Conservation (phyloP, 495 filamentous ascomycete species). For the Penicillium verhagenii region DNA sequence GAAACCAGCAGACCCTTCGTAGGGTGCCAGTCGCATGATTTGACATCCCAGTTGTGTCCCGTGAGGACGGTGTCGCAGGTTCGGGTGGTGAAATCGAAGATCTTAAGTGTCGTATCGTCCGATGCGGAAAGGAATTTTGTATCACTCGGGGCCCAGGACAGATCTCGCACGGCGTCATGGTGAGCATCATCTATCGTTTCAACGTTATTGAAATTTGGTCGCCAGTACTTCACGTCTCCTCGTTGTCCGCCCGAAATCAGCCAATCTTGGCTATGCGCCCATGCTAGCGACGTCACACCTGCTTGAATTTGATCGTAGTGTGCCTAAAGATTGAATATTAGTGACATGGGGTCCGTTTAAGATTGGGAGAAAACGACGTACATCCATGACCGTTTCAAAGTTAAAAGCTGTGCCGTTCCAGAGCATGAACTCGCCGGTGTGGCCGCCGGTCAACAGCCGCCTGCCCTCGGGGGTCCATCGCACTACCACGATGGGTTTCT, state of each 20-base stretch:
- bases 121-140: slow-evolving; percentile 94
- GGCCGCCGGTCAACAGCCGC: slow-evolving; percentile 84
- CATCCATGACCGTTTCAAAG: slow-evolving; percentile 97
- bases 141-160: slow-evolving; percentile 93
- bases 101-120: slow-evolving; percentile 88
- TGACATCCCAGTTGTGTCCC: slow-evolving; percentile 95
- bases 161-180: slow-evolving; percentile 80
- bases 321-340: slow-evolving; percentile 48
- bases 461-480: slow-evolving; percentile 96
- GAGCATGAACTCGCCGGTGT: slow-evolving; percentile 95
- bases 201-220: slow-evolving; percentile 98
- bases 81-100: slow-evolving; percentile 93
- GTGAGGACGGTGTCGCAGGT: slow-evolving; percentile 74
- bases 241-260: slow-evolving; percentile 93
- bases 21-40: slow-evolving; percentile 96
- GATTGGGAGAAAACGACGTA: slow-evolving; percentile 24
- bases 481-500: slow-evolving; percentile 96
- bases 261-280: slow-evolving; percentile 96
- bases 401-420: slow-evolving; percentile 99
- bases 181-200: slow-evolving; percentile 92
- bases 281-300: slow-evolving; percentile 81
- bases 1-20: slow-evolving; percentile 92
- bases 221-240: slow-evolving; percentile 97
- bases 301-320: slow-evolving; percentile 71
- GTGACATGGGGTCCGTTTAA: no score